Base-by-base conservation (phyloP, 2,329 filamentous ascomycete genomes). In the Fusarium hostae region DNA sequence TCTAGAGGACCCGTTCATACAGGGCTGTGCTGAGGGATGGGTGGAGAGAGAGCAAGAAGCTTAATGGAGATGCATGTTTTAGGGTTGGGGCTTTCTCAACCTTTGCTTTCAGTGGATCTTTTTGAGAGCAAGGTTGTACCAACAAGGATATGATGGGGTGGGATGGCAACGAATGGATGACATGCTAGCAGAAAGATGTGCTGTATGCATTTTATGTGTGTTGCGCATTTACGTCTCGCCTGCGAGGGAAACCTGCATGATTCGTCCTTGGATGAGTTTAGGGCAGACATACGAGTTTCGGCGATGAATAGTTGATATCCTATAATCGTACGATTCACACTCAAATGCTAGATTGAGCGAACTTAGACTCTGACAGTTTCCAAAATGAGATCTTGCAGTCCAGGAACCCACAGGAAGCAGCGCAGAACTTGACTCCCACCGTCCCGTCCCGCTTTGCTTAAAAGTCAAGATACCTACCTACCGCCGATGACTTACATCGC, bases 11-110 rank as follows among this genome's bases (percentile, higher is more conserved):
- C 55, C 15, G 35, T 47, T 66, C 61, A 39, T 41, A 62, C 47
- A 54, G 28, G 51, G 58, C 52, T 52, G 41, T 51, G 48, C 32
- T 40, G 35, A 54, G 40, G 40, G 51, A 65, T 63, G 63, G 52
- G 59, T 52, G 48, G 34, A 24, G 48, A 39, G 52, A 62, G 62
- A 65, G 60, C 37, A 70, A 72, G 68, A 74, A 74, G 71, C 71
- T 72, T 74, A 71, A 74, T 40, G 59, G 65, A 41, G 54, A 73
- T 73, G 71, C 67, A 73, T 68, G 70, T 58, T 69, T 73, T 72
- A 63, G 66, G 34, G 56, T 55, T 70, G 68, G 60, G 71, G 52
- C 52, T 50, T 74, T 73, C 63, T 63, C 34, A 34, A 45, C 56
- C 54, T 66, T 39, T 64, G 50, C 43, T 37, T 51, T 59, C 56